These are phyloP conservation scores for Fusarium sp. DNA, from an alignment of 2,329 filamentous ascomycete species.

Conservation along the genomic window DNA sequence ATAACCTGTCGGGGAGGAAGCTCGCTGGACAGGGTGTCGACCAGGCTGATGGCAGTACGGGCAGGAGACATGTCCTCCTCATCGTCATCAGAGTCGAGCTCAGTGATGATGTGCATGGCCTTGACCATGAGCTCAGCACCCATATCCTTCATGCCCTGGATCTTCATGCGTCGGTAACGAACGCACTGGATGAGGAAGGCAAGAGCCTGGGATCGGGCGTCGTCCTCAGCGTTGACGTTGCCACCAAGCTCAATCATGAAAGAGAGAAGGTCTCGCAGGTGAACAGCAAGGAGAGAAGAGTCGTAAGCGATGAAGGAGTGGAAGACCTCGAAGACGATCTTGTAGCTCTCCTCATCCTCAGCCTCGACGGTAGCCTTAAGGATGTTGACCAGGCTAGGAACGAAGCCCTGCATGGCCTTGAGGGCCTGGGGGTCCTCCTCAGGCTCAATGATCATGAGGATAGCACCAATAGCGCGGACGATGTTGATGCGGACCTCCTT, in stretches of 20 bases:
- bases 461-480: constrained; percentile 87
- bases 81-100: constrained; percentile 83
- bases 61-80: constrained; percentile 88
- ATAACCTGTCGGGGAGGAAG: constrained; percentile 95
- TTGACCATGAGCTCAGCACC: constrained; percentile 90
- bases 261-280: constrained; percentile 90
- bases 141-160: constrained; percentile 88
- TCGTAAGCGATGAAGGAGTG: constrained; percentile 95
- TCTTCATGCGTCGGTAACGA: constrained; percentile 93
- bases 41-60: constrained; percentile 85
- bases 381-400: constrained; percentile 91
- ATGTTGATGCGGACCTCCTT: constrained; percentile 96
- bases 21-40: constrained; percentile 90
- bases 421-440: constrained; percentile 86
- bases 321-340: constrained; percentile 96
- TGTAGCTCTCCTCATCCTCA: constrained; percentile 87
- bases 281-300: constrained; percentile 83
- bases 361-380: constrained; percentile 86
- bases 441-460: constrained; percentile 88
- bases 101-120: constrained; percentile 89
- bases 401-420: constrained; percentile 81
- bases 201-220: constrained; percentile 89
- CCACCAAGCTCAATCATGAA: constrained; percentile 93
- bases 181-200: constrained; percentile 95
- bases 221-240: constrained; percentile 84